Evolutionary conservation across 208 protist species (phyloP), one percentile per base, ranked within the genome.

Genomic region (Balamuthia mandrillaris): DNA sequence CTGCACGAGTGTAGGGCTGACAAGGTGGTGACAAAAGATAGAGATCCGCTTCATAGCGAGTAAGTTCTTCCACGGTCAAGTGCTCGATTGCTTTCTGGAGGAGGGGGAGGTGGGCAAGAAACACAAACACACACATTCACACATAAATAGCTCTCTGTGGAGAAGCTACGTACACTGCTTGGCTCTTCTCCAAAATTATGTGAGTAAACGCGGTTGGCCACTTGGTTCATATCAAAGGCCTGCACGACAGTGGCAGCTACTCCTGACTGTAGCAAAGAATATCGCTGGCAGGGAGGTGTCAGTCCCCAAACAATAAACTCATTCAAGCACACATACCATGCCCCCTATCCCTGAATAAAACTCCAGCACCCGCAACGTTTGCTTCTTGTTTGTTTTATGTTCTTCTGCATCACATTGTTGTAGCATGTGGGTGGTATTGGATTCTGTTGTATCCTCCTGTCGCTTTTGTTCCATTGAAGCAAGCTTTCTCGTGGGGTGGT

Each of bases 171-270:
- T n/a, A n/a, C n/a, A n/a, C n/a, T n/a, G n/a, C n/a, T n/a, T n/a
- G n/a, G n/a, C n/a, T n/a, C n/a, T n/a, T n/a, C n/a, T n/a, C n/a
- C n/a, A n/a, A 74, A 74, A 42, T 74, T 74, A 24, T 44, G 39
- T 3, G 37, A 21, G n/a, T 74, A 74, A 6, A 74, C 65, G 5
- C 3, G n/a, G 35, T 74, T 74, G 65, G 65, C 65, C 21, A 74
- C 65, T 49, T 74, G 41, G 65, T 74, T 74, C 65, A 74, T 74
- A n/a, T 74, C 65, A 4, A 74, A 27, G 44, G 65, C 65, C 14
- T 74, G 65, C 31, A 74, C 41, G 41, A 74, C 65, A n/a, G 44
- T 42, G 21, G 24, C 44, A 7, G 12, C 27, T 4, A 74, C 31
- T 16, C 65, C 65, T 7, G 65, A 10, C 2, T 3, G 24, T 18